These are phyloP conservation scores for Margaritispora aquatica DNA, from an alignment of 495 filamentous ascomycete genomes.

Conservation along the genomic window DNA sequence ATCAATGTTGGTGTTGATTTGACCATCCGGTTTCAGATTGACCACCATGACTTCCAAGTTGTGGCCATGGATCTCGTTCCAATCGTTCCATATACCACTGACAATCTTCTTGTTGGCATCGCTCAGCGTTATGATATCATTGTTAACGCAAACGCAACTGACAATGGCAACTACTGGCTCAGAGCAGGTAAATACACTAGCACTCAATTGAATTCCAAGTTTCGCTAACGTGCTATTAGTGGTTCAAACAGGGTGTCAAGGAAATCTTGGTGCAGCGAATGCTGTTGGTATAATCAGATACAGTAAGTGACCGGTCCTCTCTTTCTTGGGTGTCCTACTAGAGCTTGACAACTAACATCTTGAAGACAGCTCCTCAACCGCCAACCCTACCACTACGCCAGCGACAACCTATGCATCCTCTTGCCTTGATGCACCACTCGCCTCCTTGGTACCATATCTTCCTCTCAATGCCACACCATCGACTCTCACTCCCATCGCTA, in stretches of 20 bases:
- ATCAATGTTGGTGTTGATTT: conserved; percentile 48
- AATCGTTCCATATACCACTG: conserved; percentile 37
- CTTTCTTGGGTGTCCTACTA: too few species aligned
- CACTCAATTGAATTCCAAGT: not conserved
- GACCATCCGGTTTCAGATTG: conserved; percentile 41
- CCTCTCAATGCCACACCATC: conserved; percentile 25
- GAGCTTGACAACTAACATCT: too few species aligned
- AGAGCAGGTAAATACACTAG: conserved; percentile 24
- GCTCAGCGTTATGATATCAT: conserved; percentile 51
- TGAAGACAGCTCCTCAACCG: conserved; percentile 23
- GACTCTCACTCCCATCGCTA: conserved; percentile 13
- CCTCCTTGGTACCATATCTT: conserved; percentile 36
- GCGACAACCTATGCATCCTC: conserved; percentile 22
- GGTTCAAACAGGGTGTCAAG: not conserved
- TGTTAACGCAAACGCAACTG: conserved; percentile 33
- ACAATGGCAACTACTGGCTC: conserved; percentile 30
- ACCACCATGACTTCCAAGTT: conserved; percentile 40
- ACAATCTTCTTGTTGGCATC: conserved; percentile 14
- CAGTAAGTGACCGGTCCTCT: too few species aligned
- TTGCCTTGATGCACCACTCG: conserved; percentile 32
- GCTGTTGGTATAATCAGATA: not conserved
- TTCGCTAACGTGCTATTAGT: not conserved
- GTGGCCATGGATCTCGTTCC: conserved; percentile 44
- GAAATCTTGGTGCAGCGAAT: not conserved
- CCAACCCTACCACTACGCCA: conserved; percentile 28